Conservation (phyloP, 2,329 filamentous ascomycete species). For the Cercospora sojina region DNA sequence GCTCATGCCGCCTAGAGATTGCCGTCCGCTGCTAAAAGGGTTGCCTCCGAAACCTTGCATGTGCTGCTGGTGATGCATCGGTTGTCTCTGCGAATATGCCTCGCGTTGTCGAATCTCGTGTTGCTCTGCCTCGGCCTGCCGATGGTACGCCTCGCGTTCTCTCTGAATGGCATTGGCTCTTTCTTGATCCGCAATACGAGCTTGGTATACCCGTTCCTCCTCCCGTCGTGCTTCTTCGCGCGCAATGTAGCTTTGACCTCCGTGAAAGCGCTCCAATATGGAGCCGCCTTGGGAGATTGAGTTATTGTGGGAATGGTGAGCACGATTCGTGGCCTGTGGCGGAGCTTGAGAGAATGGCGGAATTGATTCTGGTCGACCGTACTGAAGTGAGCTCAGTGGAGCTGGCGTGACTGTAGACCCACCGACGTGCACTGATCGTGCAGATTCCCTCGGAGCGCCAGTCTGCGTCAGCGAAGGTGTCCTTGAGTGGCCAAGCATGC, state of each 20-base stretch:
- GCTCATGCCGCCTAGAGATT: slow-evolving; percentile 17
- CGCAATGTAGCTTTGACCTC: slow-evolving; percentile 20
- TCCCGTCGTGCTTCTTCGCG: slow-evolving; percentile 33
- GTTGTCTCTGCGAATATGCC: slow-evolving; percentile 1
- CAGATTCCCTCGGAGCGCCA: slow-evolving; percentile 25
- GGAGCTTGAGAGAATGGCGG: slow-evolving; percentile 30
- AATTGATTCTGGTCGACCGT: slow-evolving; percentile 27
- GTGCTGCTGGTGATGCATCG: slow-evolving; percentile 6
- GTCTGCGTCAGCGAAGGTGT: slow-evolving; percentile 35
- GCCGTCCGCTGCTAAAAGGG: slow-evolving; percentile 3
- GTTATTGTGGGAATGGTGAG: slow-evolving; percentile 36
- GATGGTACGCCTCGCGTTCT: slow-evolving; percentile 8
- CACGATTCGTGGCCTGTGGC: slow-evolving; percentile 31
- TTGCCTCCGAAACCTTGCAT: slow-evolving; percentile 4
- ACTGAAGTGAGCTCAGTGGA: slow-evolving; percentile 34
- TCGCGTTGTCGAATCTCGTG: slow-evolving; percentile 8
- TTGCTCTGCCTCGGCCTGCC: slow-evolving; percentile 5
- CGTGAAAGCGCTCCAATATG: slow-evolving; percentile 29
- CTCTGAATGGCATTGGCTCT: slow-evolving; percentile 11
- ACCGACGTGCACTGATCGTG: slow-evolving; percentile 22
- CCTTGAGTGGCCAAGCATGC: slow-evolving; percentile 35
- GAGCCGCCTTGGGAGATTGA: slow-evolving; percentile 28
- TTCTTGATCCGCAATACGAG: slow-evolving; percentile 15
- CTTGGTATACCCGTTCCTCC: slow-evolving; percentile 23
- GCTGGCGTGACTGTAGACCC: slow-evolving; percentile 26